Evolutionary conservation across 2,329 filamentous ascomycete genomes (phyloP), one percentile per base, ranked within the genome.

Genomic region (Scleromitrula shiraiana): DNA sequence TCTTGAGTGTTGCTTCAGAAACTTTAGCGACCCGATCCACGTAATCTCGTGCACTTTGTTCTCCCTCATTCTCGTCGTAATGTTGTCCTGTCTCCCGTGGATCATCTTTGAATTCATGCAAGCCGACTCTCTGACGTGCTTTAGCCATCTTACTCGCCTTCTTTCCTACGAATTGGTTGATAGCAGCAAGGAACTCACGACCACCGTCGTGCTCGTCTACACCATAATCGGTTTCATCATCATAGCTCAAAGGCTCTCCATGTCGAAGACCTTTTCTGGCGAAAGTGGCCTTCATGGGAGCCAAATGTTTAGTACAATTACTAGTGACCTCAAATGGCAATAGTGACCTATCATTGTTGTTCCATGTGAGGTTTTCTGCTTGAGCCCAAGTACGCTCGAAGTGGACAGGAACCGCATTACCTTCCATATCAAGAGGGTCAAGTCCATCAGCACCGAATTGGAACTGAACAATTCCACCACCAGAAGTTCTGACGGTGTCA

Each of bases 351-450:
- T 95, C 89, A 0, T 75, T 69, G 55, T 95, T 91, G 59, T 84
- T 75, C 76, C 87, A 93, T 0, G 89, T 96, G 5, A 82, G 59
- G 68, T 82, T 68, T 73, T 88, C 77, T 5, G 77, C 73, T 62
- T 97, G 91, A 15, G 81, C 88, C 74, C 88, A 97, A 0, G 91
- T 96, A 39, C 91, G 82, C 44, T 87, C 81, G 62, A 97, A 96
- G 62, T 96, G 79, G 42, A 98, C 93, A 4, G 93, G 93, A 59
- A 87, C 88, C 7, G 88, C 91, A 53, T 85, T 83, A 36, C 89
- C 93, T 66, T 98, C 93, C 91, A 98, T 98, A 63, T 97, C 90
- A 17, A 96, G 85, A 1, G 93, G 93, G 65, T 98, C 93, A 26
- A 98, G 74, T 54, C 91, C 90, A 62, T 98, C 93, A 26, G 93